A percentile compares a stretch with the other conserved stretches of the same genome.
These are phyloP conservation scores for Climacium dendroides DNA, from an alignment of 225 moss, liverwort and hornwort genomes.

Conservation along the genomic window DNA sequence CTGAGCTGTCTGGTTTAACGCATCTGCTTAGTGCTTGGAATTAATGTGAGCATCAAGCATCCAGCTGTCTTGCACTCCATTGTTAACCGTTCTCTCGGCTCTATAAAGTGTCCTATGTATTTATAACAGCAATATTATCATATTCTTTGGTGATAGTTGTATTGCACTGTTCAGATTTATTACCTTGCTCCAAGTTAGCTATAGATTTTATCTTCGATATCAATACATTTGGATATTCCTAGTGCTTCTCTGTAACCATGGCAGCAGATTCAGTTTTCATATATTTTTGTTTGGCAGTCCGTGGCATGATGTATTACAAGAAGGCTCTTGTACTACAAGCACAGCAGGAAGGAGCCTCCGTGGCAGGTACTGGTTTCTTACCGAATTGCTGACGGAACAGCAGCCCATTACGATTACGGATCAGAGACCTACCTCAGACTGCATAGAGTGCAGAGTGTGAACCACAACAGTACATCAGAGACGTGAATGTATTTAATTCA, in stretches of 20 bases:
- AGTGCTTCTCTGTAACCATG: background rate
- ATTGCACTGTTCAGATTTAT: background rate
- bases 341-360: slow-evolving; percentile 36
- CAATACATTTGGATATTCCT: background rate
- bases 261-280: background rate
- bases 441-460: background rate
- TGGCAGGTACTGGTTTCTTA: slow-evolving; percentile 16
- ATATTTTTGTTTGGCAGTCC: slow-evolving; percentile 28
- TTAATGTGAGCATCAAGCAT: background rate
- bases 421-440: background rate
- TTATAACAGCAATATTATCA: background rate
- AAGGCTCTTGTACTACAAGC: slow-evolving; percentile 41
- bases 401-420: background rate
- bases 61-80: background rate
- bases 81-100: background rate
- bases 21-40: background rate
- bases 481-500: background rate
- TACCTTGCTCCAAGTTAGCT: background rate
- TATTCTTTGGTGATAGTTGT: background rate
- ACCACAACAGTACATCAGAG: background rate
- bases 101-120: background rate
- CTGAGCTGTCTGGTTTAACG: background rate
- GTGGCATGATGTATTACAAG: slow-evolving; percentile 77
- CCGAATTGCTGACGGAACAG: background rate
- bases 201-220: background rate